These are phyloP conservation scores for Noccaea bulbosa DNA, from an alignment of 345 rosid species.

Conservation along the genomic window DNA sequence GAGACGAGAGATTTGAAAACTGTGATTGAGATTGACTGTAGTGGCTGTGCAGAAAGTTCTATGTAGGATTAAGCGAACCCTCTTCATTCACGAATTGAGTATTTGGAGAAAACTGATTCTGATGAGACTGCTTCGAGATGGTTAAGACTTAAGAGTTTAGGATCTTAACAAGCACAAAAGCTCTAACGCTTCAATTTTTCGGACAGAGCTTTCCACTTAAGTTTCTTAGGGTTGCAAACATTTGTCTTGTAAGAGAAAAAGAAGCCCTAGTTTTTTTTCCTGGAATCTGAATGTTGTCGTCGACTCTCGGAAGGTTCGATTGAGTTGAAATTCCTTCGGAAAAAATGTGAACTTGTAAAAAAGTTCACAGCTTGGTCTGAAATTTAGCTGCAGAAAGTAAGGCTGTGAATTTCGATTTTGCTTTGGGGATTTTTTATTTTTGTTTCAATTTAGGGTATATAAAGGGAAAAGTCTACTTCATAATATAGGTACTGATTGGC, in stretches of 20 bases:
- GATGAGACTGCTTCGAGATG: neutral
- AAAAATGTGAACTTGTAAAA: too few relatives aligned
- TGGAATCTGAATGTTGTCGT: neutral
- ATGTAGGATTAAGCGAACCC: constrained; percentile 33
- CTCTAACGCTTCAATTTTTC: neutral
- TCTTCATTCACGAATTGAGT: constrained; percentile 42
- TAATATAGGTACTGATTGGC: too few relatives aligned
- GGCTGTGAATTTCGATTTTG: too few relatives aligned
- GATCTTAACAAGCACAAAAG: neutral
- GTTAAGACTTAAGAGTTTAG: neutral
- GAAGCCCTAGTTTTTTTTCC: too few relatives aligned
- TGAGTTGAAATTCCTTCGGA: too few relatives aligned
- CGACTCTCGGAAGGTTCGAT: neutral
- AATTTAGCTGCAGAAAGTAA: too few relatives aligned
- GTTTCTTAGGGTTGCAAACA: too few relatives aligned
- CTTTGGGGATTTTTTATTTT: too few relatives aligned
- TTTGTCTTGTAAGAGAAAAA: too few relatives aligned
- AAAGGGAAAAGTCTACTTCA: too few relatives aligned
- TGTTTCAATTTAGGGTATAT: too few relatives aligned
- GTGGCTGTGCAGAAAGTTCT: constrained; percentile 45
- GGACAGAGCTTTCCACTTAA: neutral
- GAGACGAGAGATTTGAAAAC: constrained; percentile 55
- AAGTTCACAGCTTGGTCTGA: too few relatives aligned
- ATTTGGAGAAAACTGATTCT: neutral
- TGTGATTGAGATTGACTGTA: constrained; percentile 30